Percentiles rank a stretch among this genome's conserved stretches.
These are phyloP conservation scores for Tolypocladium guangdongense DNA, from an alignment of 2,329 filamentous ascomycete genomes.

Conservation along the genomic window DNA sequence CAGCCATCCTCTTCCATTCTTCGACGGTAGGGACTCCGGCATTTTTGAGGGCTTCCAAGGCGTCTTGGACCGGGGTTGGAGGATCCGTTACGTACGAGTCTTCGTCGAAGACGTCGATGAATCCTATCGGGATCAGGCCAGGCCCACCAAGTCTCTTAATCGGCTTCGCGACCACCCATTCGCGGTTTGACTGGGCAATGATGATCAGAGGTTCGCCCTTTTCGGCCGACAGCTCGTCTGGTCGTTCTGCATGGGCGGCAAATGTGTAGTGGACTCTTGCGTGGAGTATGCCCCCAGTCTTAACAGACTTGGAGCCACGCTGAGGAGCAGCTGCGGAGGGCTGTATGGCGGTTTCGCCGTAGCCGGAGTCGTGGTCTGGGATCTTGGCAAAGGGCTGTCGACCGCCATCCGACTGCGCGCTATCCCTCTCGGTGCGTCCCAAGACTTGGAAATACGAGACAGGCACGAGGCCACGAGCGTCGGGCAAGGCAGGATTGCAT, in stretches of 20 bases:
- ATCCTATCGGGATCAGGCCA: constrained; percentile 89
- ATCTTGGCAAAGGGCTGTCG: constrained; percentile 39
- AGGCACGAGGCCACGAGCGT: constrained; percentile 82
- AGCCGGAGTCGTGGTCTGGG: constrained; percentile 84
- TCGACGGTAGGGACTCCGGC: constrained; percentile 92
- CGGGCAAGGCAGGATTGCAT: constrained; percentile 83
- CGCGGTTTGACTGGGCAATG: constrained; percentile 94
- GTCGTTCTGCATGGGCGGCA: constrained; percentile 61
- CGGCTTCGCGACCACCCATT: constrained; percentile 99
- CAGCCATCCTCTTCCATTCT: constrained; percentile 99
- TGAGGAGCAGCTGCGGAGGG: constrained; percentile 16
- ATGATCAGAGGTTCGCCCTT: constrained; percentile 95
- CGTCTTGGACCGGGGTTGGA: constrained; percentile 69
- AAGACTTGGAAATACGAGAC: constrained; percentile 89
- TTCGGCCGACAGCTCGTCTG: constrained; percentile 94
- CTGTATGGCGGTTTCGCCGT: constrained; percentile 33
- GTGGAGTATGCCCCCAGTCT: constrained; percentile 79
- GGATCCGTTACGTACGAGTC: constrained; percentile 47
- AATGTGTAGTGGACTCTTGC: constrained; percentile 97
- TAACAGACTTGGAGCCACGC: constrained; percentile 39
- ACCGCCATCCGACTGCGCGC: constrained; percentile 55
- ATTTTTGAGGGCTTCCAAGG: constrained; percentile 72
- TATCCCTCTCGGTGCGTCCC: constrained; percentile 86
- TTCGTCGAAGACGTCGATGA: constrained; percentile 87
- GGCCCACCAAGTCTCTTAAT: constrained; percentile 93